Percentiles rank a stretch among this genome's conserved stretches.
phyloP scores from a whole-genome alignment of 257 asterid species.

The Nicotiana tabacum region DNA sequence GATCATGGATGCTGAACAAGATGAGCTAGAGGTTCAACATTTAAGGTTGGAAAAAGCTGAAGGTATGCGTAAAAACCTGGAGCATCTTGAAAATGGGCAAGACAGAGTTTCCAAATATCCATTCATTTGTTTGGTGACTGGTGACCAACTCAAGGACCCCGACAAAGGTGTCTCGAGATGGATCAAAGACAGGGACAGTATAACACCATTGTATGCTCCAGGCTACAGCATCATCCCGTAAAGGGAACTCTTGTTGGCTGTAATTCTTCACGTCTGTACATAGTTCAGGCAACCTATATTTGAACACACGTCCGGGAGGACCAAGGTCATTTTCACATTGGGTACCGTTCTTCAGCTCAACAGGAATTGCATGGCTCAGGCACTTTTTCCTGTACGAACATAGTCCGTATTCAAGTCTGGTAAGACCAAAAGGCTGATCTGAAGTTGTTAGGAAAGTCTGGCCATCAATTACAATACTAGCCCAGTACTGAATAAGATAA shows the following conservation, averaged over 20 bases:
- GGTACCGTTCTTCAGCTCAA: background rate
- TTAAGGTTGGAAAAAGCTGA: too few relatives aligned
- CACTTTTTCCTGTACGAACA: background rate
- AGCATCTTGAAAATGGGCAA: too few relatives aligned
- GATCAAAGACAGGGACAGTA: too few relatives aligned
- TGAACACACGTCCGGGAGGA: background rate
- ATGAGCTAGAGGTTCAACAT: too few relatives aligned
- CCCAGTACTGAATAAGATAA: background rate
- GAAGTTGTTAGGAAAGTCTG: background rate
- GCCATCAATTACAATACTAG: background rate
- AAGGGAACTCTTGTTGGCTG: too few relatives aligned
- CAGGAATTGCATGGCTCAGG: background rate
- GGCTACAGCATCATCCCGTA: too few relatives aligned
- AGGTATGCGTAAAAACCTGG: too few relatives aligned
- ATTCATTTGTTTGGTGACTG: background rate
- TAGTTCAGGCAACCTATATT: background rate
- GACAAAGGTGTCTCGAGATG: background rate
- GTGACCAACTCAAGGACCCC: background rate
- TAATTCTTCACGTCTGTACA: background rate
- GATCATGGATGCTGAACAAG: too few relatives aligned
- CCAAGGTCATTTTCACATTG: too few relatives aligned
- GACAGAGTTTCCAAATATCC: too few relatives aligned
- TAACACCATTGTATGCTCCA: too few relatives aligned
- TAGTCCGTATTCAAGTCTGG: background rate
- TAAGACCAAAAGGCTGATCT: background rate